Evolutionary conservation across 78 protist genomes (phyloP), one percentile per base, ranked within the genome.

Genomic region (Dictyostelium purpureum): DNA sequence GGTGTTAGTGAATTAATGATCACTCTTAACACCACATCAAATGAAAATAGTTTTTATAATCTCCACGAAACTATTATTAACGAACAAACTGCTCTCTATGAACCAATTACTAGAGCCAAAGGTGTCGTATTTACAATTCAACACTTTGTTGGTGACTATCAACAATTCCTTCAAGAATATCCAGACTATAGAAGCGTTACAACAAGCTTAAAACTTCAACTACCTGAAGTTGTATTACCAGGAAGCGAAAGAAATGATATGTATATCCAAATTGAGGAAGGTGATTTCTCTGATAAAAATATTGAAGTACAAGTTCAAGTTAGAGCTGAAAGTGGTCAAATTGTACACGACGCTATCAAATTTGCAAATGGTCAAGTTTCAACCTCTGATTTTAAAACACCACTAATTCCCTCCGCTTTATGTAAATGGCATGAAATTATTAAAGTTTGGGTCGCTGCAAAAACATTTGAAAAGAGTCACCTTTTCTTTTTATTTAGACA

Each of bases 261-360:
- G 83, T 85, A 85, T 33, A 33, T 85, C 19, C 80, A 85, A 35
- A 21, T 85, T 21, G 92, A 85, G 6, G 92, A 85, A 11, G 92
- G 92, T 35, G 92, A 85, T 35, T 85, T 85, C 75, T 85, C 92
- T 12, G 92, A 85, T 7, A 85, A 85, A 52, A 85, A 85, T 51
- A 37, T 85, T 33, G 92, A 85, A n/a, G 82, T 85, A n/a, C 45
- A 70, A 4, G 12, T 85, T 33, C 56, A 71, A 52, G 57, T 70
- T 18, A n/a, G 75, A 14, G 52, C 90, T 1, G 92, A 85, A 1
- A 54, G 24, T 10, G 92, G 92, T 61, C 52, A 40, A 24, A 43
- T 73, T 4, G 33, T 85, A 26, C 67, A 54, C 9, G 92, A 85
- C 40, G 69, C 92, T 2, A 85, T 85, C 18, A 85, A 85, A 66